These are phyloP conservation scores for Dendrobium officinale DNA, from an alignment of 106 monocot genomes.

Conservation along the genomic window DNA sequence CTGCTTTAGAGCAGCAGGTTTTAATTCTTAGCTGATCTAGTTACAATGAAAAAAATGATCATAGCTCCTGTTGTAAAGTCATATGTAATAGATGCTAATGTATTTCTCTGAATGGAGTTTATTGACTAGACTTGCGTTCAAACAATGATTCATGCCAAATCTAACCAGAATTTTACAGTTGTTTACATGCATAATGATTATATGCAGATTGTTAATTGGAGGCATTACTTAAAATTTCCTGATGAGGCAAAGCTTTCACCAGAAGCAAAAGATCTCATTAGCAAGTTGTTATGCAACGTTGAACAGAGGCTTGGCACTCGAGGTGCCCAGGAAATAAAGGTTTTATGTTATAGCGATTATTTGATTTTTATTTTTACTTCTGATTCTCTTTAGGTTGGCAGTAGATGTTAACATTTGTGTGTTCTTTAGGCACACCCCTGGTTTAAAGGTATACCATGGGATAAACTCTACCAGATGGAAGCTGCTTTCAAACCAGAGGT, in stretches of 20 bases:
- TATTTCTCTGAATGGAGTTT: background rate
- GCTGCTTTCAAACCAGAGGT: conserved; percentile 96
- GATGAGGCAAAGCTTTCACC: conserved; percentile 92
- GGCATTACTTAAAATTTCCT: conserved; percentile 91
- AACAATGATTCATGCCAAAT: background rate
- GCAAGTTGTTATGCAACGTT: conserved; percentile 87
- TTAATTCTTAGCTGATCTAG: background rate
- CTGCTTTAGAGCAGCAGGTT: background rate
- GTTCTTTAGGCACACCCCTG: conserved; percentile 70
- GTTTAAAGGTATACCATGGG: conserved; percentile 83
- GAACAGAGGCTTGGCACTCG: conserved; percentile 90
- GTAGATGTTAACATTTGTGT: conserved; percentile 3
- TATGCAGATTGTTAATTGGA: conserved; percentile 96
- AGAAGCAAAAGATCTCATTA: conserved; percentile 94
- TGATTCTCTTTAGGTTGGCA: background rate
- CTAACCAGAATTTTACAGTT: background rate
- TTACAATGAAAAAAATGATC: background rate
- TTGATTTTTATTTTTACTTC: background rate
- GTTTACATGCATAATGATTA: background rate
- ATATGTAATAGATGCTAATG: background rate
- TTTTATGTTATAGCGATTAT: conserved; percentile 11
- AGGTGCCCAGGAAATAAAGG: conserved; percentile 97
- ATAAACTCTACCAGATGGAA: conserved; percentile 81
- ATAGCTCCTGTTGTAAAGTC: background rate
- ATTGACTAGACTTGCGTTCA: background rate